Evolutionary conservation across 805 yeast species (phyloP).

Genomic region (Brettanomyces anomalus): DNA sequence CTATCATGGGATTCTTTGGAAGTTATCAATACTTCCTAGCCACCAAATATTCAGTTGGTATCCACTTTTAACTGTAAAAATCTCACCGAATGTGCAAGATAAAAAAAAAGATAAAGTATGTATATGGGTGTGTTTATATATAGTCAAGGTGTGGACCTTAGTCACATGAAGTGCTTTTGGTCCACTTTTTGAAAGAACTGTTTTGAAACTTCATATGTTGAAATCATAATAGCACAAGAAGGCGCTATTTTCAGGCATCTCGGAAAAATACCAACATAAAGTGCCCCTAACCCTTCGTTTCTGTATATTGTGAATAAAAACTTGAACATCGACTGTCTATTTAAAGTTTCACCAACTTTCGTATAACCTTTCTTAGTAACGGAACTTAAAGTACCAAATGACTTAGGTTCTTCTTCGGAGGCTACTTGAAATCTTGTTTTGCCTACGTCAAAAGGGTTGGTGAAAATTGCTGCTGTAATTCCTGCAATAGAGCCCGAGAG

Average conservation of each 20-base stretch:
- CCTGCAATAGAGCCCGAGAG: slow-evolving; percentile 82
- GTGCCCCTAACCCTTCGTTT: slow-evolving; percentile 71
- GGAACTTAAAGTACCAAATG: slow-evolving; percentile 6
- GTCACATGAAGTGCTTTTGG: background rate
- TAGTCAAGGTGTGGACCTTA: background rate
- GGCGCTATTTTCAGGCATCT: slow-evolving; percentile 90
- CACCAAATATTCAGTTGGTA: too few relatives aligned
- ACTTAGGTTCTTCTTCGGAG: slow-evolving; percentile 22
- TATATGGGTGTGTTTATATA: background rate
- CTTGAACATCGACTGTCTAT: slow-evolving; percentile 49
- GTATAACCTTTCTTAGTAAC: slow-evolving; percentile 3
- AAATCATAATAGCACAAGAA: slow-evolving; percentile 96
- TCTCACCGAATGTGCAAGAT: background rate
- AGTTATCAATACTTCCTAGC: too few relatives aligned
- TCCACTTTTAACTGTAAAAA: too few relatives aligned
- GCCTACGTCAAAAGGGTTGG: slow-evolving; percentile 97
- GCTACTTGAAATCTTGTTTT: slow-evolving; percentile 81
- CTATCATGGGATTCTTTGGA: too few relatives aligned
- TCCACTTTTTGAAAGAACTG: slow-evolving; percentile 30
- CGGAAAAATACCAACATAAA: slow-evolving; percentile 84
- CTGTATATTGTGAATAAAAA: slow-evolving; percentile 54
- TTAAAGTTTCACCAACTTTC: slow-evolving; percentile 1
- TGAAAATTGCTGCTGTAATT: slow-evolving; percentile 69
- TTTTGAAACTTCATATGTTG: slow-evolving; percentile 87
- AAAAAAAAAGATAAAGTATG: background rate